Conservation (phyloP, 2,329 filamentous ascomycete species). For the Curvularia lunata region DNA sequence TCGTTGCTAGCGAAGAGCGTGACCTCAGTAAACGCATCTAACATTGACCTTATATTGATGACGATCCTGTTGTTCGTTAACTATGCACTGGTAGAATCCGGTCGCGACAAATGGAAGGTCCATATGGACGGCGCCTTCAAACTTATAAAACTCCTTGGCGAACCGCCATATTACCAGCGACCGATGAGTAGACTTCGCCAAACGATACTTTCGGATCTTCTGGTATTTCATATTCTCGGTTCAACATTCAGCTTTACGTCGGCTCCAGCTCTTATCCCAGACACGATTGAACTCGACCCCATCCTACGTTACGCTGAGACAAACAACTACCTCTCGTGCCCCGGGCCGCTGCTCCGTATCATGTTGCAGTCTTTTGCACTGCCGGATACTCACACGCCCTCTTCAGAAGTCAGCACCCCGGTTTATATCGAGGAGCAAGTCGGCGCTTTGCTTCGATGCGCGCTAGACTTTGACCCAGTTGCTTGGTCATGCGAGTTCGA, state of each 20-base stretch:
- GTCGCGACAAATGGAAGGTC: constrained; percentile 58
- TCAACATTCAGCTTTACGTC: constrained; percentile 42
- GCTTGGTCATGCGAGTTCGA: constrained; percentile 43
- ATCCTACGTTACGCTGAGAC: constrained; percentile 49
- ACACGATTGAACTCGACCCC: constrained; percentile 41
- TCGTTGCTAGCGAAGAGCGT: constrained; percentile 50
- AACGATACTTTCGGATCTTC: constrained; percentile 44
- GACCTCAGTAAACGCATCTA: constrained; percentile 34
- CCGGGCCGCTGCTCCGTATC: constrained; percentile 44
- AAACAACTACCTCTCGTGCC: constrained; percentile 51
- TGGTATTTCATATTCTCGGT: constrained; percentile 47
- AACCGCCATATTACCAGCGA: constrained; percentile 33
- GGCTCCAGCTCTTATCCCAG: constrained; percentile 37
- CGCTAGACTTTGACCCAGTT: constrained; percentile 41
- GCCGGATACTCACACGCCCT: constrained; percentile 29
- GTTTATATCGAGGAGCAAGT: constrained; percentile 36
- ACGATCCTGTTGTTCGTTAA: constrained; percentile 58
- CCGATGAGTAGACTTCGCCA: constrained; percentile 44
- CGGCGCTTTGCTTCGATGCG: constrained; percentile 30
- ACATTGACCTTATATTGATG: constrained; percentile 53
- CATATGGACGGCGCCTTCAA: constrained; percentile 60
- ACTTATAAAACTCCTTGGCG: constrained; percentile 51
- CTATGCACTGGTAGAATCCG: constrained; percentile 59
- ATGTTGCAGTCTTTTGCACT: constrained; percentile 48
- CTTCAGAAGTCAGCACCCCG: constrained; percentile 15